A percentile compares a stretch with the other conserved stretches of the same genome.
Evolutionary conservation across 805 yeast species (phyloP).

Genomic region (Starmera dryadoides): DNA sequence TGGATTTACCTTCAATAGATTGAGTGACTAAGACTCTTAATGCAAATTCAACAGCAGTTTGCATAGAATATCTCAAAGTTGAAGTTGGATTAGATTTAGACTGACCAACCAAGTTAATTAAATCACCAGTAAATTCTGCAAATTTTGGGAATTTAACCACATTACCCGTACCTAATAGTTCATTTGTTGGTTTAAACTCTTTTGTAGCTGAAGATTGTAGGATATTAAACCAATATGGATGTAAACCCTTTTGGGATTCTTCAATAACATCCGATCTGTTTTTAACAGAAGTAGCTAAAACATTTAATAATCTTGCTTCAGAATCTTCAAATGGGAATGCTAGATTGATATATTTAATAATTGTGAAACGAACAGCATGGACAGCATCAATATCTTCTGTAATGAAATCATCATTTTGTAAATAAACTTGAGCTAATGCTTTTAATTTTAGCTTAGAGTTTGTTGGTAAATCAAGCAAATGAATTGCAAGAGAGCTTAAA

Average conservation of each 20-base stretch:
- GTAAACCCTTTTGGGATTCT: constrained; percentile 72
- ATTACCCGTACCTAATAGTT: constrained; percentile 33
- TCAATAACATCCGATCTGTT: constrained; percentile 71
- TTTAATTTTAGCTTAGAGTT: constrained; percentile 36
- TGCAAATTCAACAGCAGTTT: constrained; percentile 42
- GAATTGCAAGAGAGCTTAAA: constrained; percentile 49
- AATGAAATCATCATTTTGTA: constrained; percentile 26
- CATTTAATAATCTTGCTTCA: constrained; percentile 58
- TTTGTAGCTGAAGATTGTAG: constrained; percentile 36
- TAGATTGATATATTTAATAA: constrained; percentile 57
- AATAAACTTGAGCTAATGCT: constrained; percentile 24
- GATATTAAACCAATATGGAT: constrained; percentile 74
- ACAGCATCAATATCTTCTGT: constrained; percentile 23
- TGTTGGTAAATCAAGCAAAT: constrained; percentile 32
- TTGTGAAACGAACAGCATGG: constrained; percentile 52
- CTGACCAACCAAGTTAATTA: constrained; percentile 22
- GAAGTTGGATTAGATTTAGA: constrained; percentile 18
- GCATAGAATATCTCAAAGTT: constrained; percentile 25
- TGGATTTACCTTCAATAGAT: constrained; percentile 40
- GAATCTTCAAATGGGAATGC: constrained; percentile 62
- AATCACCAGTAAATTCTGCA: constrained; percentile 24
- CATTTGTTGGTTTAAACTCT: constrained; percentile 36
- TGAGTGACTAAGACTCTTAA: constrained; percentile 60
- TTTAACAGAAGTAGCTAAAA: constrained; percentile 50
- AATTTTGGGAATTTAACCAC: constrained; percentile 50